Base-by-base conservation (phyloP, 768 basidiomycete genomes). In the Floccularia luteovirens region DNA sequence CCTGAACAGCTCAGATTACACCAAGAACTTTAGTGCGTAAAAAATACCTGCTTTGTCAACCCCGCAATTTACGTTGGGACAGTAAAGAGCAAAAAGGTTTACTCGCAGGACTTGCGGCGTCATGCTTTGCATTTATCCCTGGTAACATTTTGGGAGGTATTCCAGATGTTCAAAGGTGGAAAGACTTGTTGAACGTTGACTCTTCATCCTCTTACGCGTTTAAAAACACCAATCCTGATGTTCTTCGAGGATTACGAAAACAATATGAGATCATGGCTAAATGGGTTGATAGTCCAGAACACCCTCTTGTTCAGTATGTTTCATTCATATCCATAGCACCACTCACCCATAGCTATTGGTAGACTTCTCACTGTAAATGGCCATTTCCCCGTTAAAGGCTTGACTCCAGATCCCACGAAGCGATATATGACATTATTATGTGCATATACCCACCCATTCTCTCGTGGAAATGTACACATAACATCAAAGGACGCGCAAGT, bases 401-500 rank as follows among this genome's bases (percentile, higher is more conserved):
- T 11, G 17, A 31, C 31, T 10, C 35, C 48, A 0, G 44, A 49
- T 22, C 48, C 43, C 2, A 53, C 51, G 4, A 57, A 55, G 32
- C 48, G 42, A 19, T 60, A 60, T 25, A 38, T 32, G 28, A 44
- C 52, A 1, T 28, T 58, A 4, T 32, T 50, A 11, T 35, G 39
- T 13, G 45, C 43, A 13, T 44, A 62, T 5, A 52, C 61, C 43
- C 66, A 64, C 43, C 59, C 62, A 6, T 50, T 66, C 41, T 64
- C 67, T 13, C 57, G 67, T 19, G 73, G 72, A 5, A 54, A 55
- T 2, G 59, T 74, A 35, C 60, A 67, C 33, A 61, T 73, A 45
- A 62, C 53, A 30, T 66, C 69, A 5, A 55, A 61, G 12, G 55
- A 64, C 48, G 58, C 69, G 4, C 65, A 67, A 43, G 51, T 54